Percentiles rank a stretch among this genome's conserved stretches.
Evolutionary conservation across 202 grass and related monocot species (phyloP).

Genomic region (Carex sylvatica): DNA sequence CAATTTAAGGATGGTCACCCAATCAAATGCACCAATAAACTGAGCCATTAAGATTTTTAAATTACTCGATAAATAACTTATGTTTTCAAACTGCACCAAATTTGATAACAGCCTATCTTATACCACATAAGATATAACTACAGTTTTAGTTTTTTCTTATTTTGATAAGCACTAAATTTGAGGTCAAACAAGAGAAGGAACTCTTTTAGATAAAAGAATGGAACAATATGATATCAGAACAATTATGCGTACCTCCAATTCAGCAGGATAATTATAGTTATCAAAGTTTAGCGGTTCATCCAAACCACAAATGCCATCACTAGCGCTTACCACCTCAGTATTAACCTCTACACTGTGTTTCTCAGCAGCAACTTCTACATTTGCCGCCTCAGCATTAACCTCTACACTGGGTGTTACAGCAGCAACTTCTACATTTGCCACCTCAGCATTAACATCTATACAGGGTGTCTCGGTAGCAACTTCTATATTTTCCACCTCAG

Average conservation of each 20-base stretch:
- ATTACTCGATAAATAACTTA: not conserved
- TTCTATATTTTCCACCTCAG: constrained; percentile 21
- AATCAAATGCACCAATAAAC: not conserved
- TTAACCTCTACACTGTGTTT: not conserved
- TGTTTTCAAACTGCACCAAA: not conserved
- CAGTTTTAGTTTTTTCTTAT: not conserved
- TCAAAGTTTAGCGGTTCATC: constrained; percentile 49
- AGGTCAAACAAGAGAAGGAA: not conserved
- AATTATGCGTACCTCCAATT: constrained; percentile 55
- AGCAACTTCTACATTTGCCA: constrained; percentile 23
- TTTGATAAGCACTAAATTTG: not conserved
- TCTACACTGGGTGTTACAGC: not conserved
- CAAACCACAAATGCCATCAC: constrained; percentile 11
- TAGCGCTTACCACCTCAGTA: not conserved
- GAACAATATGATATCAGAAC: not conserved
- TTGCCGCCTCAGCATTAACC: constrained; percentile 1
- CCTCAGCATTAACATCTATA: not conserved
- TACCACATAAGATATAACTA: not conserved
- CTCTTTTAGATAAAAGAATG: not conserved
- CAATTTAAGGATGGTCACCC: not conserved
- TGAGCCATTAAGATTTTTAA: not conserved
- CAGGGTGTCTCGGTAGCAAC: not conserved
- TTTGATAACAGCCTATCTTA: not conserved
- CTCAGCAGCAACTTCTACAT: constrained; percentile 8
- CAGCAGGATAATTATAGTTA: constrained; percentile 50